Evolutionary conservation across 805 yeast genomes (phyloP).

Genomic region (Ogataea trehaloabstinens): DNA sequence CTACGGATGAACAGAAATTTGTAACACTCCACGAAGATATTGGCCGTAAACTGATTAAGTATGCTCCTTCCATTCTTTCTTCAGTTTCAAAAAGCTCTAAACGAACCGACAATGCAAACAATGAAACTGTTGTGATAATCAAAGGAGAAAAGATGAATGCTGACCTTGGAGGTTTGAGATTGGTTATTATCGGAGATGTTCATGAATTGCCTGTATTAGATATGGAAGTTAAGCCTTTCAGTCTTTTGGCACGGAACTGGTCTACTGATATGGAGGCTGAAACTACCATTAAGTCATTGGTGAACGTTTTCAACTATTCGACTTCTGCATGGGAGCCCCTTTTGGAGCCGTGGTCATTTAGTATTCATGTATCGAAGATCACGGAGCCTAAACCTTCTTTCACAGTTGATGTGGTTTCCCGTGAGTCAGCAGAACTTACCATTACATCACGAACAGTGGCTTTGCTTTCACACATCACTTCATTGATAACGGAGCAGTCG

Average conservation of each 20-base stretch:
- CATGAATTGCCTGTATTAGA: slow-evolving; percentile 89
- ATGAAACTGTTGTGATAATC: slow-evolving; percentile 42
- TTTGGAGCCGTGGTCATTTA: slow-evolving; percentile 82
- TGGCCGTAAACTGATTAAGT: slow-evolving; percentile 55
- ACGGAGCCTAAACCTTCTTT: slow-evolving; percentile 46
- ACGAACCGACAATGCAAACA: slow-evolving; percentile 6
- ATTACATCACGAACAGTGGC: slow-evolving; percentile 81
- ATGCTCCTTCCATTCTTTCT: slow-evolving; percentile 66
- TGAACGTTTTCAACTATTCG: slow-evolving; percentile 83
- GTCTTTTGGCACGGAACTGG: slow-evolving; percentile 74
- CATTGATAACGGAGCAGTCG: slow-evolving; percentile 52
- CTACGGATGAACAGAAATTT: slow-evolving; percentile 16
- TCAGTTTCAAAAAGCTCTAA: slow-evolving; percentile 40
- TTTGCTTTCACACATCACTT: slow-evolving; percentile 64
- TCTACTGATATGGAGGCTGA: slow-evolving; percentile 76
- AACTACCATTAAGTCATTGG: slow-evolving; percentile 58
- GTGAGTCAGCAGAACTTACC: slow-evolving; percentile 74
- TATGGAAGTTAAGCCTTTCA: slow-evolving; percentile 68
- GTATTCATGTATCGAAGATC: slow-evolving; percentile 60
- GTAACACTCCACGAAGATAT: slow-evolving; percentile 61
- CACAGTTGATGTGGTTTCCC: slow-evolving; percentile 67
- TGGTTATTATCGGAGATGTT: slow-evolving; percentile 85
- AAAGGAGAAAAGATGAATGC: slow-evolving; percentile 68
- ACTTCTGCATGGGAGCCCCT: slow-evolving; percentile 95
- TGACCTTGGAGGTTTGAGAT: slow-evolving; percentile 69